Evolutionary conservation across 192 early-diverging fungal genomes (phyloP).

Genomic region (Chytriomyces sp.): DNA sequence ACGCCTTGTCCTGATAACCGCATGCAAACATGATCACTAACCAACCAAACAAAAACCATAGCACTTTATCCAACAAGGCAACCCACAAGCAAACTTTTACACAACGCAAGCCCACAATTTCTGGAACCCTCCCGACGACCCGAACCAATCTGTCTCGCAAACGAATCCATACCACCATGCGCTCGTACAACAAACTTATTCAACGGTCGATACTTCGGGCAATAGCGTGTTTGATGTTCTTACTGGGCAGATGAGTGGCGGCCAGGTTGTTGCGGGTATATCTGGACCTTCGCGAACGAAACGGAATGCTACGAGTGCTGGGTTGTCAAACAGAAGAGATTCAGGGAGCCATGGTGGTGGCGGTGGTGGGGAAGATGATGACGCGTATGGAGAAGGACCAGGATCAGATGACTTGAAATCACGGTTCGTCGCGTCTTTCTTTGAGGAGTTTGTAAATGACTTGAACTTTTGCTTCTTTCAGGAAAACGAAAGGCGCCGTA

Average conservation of each 20-base stretch:
- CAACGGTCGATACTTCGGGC: constrained; percentile 1
- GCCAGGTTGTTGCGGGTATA: background rate
- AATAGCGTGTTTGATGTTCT: background rate
- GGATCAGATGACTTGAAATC: background rate
- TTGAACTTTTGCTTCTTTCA: background rate
- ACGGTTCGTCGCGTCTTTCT: background rate
- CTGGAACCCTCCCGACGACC: background rate
- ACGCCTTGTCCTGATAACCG: background rate
- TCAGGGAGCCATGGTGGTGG: background rate
- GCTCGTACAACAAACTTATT: background rate
- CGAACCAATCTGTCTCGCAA: background rate
- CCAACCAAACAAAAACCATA: background rate
- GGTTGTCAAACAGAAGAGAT: too few species aligned
- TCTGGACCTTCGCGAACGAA: background rate
- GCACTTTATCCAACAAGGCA: background rate
- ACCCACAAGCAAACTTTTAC: background rate
- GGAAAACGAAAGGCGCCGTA: background rate
- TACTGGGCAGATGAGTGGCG: background rate
- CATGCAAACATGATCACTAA: background rate
- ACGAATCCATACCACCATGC: background rate
- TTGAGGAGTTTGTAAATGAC: background rate
- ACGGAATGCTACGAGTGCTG: too few species aligned
- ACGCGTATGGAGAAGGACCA: background rate
- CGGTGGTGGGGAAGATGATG: background rate
- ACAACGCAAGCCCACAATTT: background rate